Evolutionary conservation across 83 land plant genomes (phyloP).

Genomic region (Thuja plicata): DNA sequence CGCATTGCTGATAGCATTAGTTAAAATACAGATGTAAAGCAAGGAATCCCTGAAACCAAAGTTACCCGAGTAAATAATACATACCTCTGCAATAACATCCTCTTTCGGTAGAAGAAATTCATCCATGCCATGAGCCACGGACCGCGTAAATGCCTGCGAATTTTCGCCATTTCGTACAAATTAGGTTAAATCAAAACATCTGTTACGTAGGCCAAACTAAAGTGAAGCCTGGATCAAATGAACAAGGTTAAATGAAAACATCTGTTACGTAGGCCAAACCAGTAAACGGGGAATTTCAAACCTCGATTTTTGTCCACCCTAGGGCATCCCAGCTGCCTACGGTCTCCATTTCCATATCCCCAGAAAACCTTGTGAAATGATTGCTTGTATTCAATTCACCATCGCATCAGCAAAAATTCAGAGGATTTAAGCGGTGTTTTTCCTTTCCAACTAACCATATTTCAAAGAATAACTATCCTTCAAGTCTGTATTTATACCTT

Average conservation of each 20-base stretch:
- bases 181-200: neutral
- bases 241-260: neutral
- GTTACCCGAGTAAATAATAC: slow-evolving; percentile 10
- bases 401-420: neutral
- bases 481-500: too few species aligned
- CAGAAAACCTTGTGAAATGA: too few species aligned
- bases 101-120: slow-evolving; percentile 52
- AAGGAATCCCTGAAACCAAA: neutral
- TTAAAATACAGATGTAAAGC: neutral
- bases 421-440: too few species aligned
- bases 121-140: slow-evolving; percentile 33
- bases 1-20: neutral
- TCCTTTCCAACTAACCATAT: too few species aligned
- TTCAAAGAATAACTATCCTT: too few species aligned
- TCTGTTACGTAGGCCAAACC: too few species aligned
- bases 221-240: neutral
- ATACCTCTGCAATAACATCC: slow-evolving; percentile 52
- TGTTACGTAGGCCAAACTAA: neutral
- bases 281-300: neutral
- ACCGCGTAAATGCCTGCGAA: slow-evolving; percentile 33
- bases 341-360: neutral
- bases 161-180: neutral
- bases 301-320: slow-evolving; percentile 63
- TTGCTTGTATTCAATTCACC: neutral
- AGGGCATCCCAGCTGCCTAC: slow-evolving; percentile 39